Base-by-base conservation (phyloP, 176 grass and related monocot species). In the Avena atlantica region DNA sequence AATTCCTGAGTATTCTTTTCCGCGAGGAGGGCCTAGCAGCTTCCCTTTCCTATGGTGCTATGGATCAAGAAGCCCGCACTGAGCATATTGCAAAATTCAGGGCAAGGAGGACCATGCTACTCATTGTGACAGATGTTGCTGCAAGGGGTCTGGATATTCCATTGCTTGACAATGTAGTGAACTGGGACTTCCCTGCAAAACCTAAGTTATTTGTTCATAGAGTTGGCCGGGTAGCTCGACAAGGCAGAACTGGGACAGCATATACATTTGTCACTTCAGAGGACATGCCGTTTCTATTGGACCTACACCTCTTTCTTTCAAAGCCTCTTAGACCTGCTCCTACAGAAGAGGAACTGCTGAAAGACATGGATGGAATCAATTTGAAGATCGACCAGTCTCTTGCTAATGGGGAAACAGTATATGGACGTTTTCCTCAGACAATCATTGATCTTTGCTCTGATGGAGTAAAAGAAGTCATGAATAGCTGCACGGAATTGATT, bases 71-170 rank as follows among this genome's bases (percentile, higher is more conserved):
- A 88, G 94, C 97, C 34, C 92, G 89, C 65, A 96, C 88, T 84
- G 94, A 96, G 65, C 92, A 99, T 74, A 92, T 96, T 88, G 91
- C 90, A 14, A 96, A 70, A 79, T 99, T 96, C 87, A 95, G 94
- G 84, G 87, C 94, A 80, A 90, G 92, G 63, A 96, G 96, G 82
- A 91, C 94, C 12, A 99, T 96, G 97, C 56, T 99, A 42, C 89
- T 99, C 65, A 96, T 99, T 80, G 97, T 99, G 78, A 99, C 97
- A 82, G 97, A 99, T 88, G 90, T 99, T 92, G 97, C 97, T 87
- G 92, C 94, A 29, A 94, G 97, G 81, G 97, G 97, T 42, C 81
- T 99, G 75, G 97, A 99, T 92, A 99, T 99, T 85, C 94, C 97
- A 7, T 85, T 99, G 87, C 92, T 99, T 89, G 97, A 99, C 85